These are phyloP conservation scores for Letharia columbiana DNA, from an alignment of 495 filamentous ascomycete species.

Conservation along the genomic window DNA sequence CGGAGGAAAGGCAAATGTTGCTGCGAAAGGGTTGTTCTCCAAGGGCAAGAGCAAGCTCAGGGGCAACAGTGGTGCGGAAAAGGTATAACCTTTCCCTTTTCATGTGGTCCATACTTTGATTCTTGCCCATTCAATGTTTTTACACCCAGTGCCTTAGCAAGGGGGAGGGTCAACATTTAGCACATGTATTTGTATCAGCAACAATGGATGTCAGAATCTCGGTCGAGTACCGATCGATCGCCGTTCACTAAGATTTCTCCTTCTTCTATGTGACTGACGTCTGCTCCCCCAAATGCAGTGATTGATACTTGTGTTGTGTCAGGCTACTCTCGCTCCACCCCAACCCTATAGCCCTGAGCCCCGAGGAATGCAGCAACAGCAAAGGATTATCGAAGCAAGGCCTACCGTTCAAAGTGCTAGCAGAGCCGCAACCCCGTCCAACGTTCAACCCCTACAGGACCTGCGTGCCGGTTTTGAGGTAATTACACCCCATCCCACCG, in stretches of 20 bases:
- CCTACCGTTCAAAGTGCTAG: neutral
- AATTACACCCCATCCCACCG: neutral
- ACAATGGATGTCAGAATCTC: conserved; percentile 12
- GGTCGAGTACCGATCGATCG: conserved; percentile 3
- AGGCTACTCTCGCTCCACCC: conserved; percentile 20
- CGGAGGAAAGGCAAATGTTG: conserved; percentile 61
- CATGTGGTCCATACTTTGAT: conserved; percentile 20
- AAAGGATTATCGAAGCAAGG: conserved; percentile 3
- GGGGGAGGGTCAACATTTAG: conserved; percentile 9
- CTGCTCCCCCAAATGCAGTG: conserved; percentile 18
- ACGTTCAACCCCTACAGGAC: neutral
- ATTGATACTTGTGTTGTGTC: conserved; percentile 28
- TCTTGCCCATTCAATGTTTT: conserved; percentile 8
- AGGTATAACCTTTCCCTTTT: conserved; percentile 55
- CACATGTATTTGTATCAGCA: conserved; percentile 19
- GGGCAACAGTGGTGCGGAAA: conserved; percentile 53
- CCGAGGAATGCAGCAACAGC: conserved; percentile 24
- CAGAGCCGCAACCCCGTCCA: neutral
- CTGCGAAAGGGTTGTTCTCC: conserved; percentile 77
- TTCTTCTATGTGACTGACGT: conserved; percentile 17
- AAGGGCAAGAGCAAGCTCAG: conserved; percentile 79
- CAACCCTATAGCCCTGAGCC: conserved; percentile 10
- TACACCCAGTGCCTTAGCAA: conserved; percentile 26
- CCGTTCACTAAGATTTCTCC: conserved; percentile 12
- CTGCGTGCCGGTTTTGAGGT: neutral